phyloP scores from a whole-genome alignment of 108 stramenopile genomes.

The Epipyxis sp. region DNA sequence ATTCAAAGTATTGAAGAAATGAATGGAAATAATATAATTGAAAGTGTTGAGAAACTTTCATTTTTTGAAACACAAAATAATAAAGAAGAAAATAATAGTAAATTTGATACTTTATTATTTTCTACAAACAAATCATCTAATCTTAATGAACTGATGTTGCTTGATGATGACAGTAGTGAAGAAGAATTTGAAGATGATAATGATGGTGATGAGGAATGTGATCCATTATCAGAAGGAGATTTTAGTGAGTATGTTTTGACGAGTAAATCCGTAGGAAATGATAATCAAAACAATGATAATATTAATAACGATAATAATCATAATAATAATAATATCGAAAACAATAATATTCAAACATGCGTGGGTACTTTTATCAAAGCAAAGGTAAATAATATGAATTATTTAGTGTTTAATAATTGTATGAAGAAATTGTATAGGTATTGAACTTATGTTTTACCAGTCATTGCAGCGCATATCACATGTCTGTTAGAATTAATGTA shows the following conservation, averaged over 20 bases:
- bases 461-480: no score
- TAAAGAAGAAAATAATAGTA: slow-evolving; percentile 33
- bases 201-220: no score
- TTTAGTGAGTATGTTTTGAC: no score
- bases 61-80: slow-evolving; percentile 31
- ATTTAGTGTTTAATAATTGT: background rate
- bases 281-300: no score
- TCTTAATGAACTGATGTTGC: background rate
- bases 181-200: slow-evolving; percentile 26
- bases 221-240: no score
- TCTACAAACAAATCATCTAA: background rate
- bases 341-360: no score
- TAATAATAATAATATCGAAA: no score
- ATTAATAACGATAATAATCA: no score
- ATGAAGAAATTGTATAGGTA: background rate
- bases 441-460: background rate
- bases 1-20: background rate
- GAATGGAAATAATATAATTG: slow-evolving; percentile 60
- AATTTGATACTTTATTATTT: slow-evolving; percentile 15
- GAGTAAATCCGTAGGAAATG: no score
- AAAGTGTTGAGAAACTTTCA: slow-evolving; percentile 57
- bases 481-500: no score
- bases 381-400: no score
- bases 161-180: slow-evolving; percentile 11
- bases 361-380: no score